Base-by-base conservation (phyloP, 129 eudicot genomes). In the Gnaphalium uliginosum region DNA sequence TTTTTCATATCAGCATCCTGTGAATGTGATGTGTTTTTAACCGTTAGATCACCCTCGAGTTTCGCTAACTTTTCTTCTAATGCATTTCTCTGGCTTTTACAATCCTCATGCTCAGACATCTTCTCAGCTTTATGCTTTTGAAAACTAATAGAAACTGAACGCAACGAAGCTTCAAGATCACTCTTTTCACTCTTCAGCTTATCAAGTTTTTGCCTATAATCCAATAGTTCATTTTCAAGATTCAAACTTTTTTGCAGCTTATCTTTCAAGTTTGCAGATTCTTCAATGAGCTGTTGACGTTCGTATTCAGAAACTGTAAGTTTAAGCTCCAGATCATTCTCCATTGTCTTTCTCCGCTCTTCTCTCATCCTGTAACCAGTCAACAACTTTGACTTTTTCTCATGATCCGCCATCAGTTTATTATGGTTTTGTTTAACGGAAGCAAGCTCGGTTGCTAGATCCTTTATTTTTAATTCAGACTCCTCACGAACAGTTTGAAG, bases 301-400 rank as follows among this genome's bases (percentile, higher is more conserved):
- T 89, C 92, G 18, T 89, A 87, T 75, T 89, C 90, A 3, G 96
- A 89, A 33, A 92, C 82, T 1, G 96, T 92, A 73, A 86, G 85
- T 78, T 92, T 89, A 63, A 89, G 76, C 63, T 89, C 97, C 41
- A 89, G 90, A 73, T 87, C 92, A 67, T 85, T 92, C 51, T 85
- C 75, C 15, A 80, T 75, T 19, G 86, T 87, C 87, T 81, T 89
- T 25, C 85, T 71, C 53, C 89, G 83, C 54, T 89, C 96, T 85
- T 89, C 92, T 58, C 87, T 85, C 62, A 46, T 75, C 75, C 86
- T 85, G 77, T 83, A 81, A 80, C 78, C 87, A 25, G 65, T 65
- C 81, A 88, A 46, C 66, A 73, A 62, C 76, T 85, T 91, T 62
- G 83, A 76, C 66, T 65, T 66, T 60, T 78, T 86, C 15, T 88